These are phyloP conservation scores for Collybiopsis luxurians DNA, from an alignment of 768 basidiomycete species.

Conservation along the genomic window DNA sequence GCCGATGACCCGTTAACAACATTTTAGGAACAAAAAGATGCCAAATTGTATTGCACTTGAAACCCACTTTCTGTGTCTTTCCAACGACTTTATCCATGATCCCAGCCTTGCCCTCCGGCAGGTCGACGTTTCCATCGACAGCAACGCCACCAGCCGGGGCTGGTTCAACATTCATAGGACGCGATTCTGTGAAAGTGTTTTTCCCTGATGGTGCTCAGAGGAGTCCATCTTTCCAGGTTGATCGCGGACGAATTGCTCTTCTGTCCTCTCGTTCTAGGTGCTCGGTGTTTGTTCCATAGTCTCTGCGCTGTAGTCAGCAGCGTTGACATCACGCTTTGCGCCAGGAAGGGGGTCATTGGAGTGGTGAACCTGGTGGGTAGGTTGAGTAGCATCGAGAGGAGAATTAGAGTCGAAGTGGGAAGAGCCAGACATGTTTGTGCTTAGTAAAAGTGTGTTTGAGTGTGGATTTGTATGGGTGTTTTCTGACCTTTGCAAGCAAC, in stretches of 20 bases:
- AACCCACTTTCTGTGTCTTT: slow-evolving; percentile 61
- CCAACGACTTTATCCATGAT: slow-evolving; percentile 54
- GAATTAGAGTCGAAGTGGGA: neutral
- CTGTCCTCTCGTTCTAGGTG: slow-evolving; percentile 8
- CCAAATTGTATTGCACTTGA: too few species aligned
- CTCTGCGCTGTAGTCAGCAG: slow-evolving; percentile 38
- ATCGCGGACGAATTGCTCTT: slow-evolving; percentile 8
- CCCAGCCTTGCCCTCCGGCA: slow-evolving; percentile 38
- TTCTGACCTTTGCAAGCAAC: too few species aligned
- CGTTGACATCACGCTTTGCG: slow-evolving; percentile 22
- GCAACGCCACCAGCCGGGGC: slow-evolving; percentile 34
- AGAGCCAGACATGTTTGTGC: neutral
- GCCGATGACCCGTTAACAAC: slow-evolving; percentile 40
- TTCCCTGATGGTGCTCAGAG: too few species aligned
- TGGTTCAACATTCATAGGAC: slow-evolving; percentile 37
- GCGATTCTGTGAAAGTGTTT: slow-evolving; percentile 25
- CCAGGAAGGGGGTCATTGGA: slow-evolving; percentile 49
- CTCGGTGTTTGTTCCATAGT: slow-evolving; percentile 31
- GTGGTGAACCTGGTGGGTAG: slow-evolving; percentile 44
- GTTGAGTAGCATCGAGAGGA: slow-evolving; percentile 16
- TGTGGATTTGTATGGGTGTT: too few species aligned
- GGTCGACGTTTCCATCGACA: slow-evolving; percentile 27
- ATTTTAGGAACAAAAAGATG: neutral
- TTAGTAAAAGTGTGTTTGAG: too few species aligned
- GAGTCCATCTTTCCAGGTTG: neutral